Evolutionary conservation across 805 yeast genomes (phyloP).

Genomic region (Yamadazyma sp.): DNA sequence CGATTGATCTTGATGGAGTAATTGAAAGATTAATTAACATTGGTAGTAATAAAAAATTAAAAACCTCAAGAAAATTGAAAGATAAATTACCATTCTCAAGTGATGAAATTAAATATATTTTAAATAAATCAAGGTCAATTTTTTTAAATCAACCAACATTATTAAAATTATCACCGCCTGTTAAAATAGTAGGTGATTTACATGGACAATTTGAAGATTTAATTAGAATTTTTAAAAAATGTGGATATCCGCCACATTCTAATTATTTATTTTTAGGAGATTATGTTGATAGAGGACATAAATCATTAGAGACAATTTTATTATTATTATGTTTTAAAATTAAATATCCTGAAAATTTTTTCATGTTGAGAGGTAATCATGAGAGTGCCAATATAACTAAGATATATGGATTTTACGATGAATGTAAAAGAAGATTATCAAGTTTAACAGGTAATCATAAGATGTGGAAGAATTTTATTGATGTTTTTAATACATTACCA

Average conservation of each 20-base stretch:
- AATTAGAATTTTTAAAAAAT: slow-evolving; percentile 51
- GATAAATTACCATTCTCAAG: slow-evolving; percentile 50
- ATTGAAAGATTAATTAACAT: slow-evolving; percentile 57
- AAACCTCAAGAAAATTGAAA: slow-evolving; percentile 26
- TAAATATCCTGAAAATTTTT: slow-evolving; percentile 59
- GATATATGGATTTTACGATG: slow-evolving; percentile 60
- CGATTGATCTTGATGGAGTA: slow-evolving; percentile 58
- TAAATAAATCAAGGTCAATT: slow-evolving; percentile 56
- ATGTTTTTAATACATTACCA: slow-evolving; percentile 57
- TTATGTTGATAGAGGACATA: slow-evolving; percentile 58
- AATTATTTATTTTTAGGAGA: slow-evolving; percentile 58
- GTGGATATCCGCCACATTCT: slow-evolving; percentile 58
- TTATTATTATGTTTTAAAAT: slow-evolving; percentile 52
- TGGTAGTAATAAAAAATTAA: slow-evolving; percentile 31
- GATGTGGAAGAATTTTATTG: slow-evolving; percentile 52
- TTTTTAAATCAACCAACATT: slow-evolving; percentile 64
- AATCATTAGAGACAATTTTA: slow-evolving; percentile 53
- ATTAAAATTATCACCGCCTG: slow-evolving; percentile 69
- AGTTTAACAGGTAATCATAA: slow-evolving; percentile 28
- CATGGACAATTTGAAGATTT: slow-evolving; percentile 65
- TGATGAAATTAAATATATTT: slow-evolving; percentile 54
- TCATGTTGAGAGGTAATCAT: slow-evolving; percentile 59
- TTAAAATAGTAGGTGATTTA: slow-evolving; percentile 79
- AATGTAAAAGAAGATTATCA: slow-evolving; percentile 52
- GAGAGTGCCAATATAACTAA: slow-evolving; percentile 58